Base-by-base conservation (phyloP, 2,329 filamentous ascomycete genomes). In the Orbilia blumenaviensis region DNA sequence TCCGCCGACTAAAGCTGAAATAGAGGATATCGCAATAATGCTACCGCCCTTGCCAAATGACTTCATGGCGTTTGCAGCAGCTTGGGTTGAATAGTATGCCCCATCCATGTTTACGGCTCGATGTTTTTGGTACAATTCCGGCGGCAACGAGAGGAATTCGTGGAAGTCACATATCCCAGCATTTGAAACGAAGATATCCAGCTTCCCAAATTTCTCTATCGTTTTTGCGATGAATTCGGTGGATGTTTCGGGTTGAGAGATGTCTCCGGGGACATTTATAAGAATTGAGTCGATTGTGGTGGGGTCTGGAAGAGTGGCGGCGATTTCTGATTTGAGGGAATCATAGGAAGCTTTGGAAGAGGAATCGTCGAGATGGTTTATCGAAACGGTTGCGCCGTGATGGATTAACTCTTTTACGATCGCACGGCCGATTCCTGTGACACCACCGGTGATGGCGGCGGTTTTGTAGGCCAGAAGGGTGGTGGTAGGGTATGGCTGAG, bases 91-190 rank as follows among this genome's bases (percentile, higher is more conserved):
- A 84, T 93, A 94, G 84, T 96, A 96, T n/a, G 93, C 91, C 48
- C 93, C 93, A 79, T 90, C 89, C 78, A 97, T 89, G 83, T 97
- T 97, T 58, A 92, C 94, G 38, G 87, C 85, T 42, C 96, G 85
- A 1, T 93, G 96, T 66, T 86, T 85, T 77, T 87, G 84, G 81
- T 93, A 91, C 66, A 96, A 88, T 68, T 90, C 87, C 0, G 89
- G 87, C 8, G 88, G 86, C 46, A 96, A 87, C 18, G 88, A 89
- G 69, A 97, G 84, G 81, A 97, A 96, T 79, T 96, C 92, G 72
- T 91, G 90, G 83, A 97, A 97, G 78, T 91, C 88, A 85, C 93
- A 97, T 73, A 97, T 88, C 5, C 93, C 93, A 2, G 93, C 93
- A 84, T 97, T 97, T 18, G 78, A 79, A 1, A 80, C 77, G 66